A percentile compares a stretch with the other conserved stretches of the same genome.
Conservation (phyloP, 2,329 filamentous ascomycete species). For the Aspergillus luchuensis region DNA sequence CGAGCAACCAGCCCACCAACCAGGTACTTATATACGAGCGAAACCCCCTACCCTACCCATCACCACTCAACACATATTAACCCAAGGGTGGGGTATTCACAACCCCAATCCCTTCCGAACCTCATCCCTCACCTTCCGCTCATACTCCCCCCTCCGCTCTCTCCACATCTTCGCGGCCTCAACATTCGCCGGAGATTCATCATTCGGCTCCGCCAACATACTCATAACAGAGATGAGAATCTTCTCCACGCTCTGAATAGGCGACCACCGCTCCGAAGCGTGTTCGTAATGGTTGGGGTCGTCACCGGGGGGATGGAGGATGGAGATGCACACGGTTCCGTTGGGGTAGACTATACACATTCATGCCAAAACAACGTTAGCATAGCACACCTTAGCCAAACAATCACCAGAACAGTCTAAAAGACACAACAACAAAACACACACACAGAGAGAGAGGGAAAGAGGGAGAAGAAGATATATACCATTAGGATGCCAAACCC, state of each 20-base stretch:
- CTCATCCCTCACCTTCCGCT: slow-evolving; percentile 78
- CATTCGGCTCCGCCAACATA: slow-evolving; percentile 96
- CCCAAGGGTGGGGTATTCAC: slow-evolving; percentile 41
- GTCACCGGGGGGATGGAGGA: slow-evolving; percentile 92
- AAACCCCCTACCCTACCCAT: neutral
- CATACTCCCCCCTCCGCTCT: slow-evolving; percentile 79
- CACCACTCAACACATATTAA: neutral
- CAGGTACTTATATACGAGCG: neutral
- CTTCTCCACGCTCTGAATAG: slow-evolving; percentile 96
- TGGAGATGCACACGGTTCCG: slow-evolving; percentile 95
- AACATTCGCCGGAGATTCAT: slow-evolving; percentile 94
- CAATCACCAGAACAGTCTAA: no score
- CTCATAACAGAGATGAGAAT: slow-evolving; percentile 97
- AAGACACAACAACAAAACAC: neutral
- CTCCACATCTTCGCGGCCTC: slow-evolving; percentile 97
- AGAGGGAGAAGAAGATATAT: slow-evolving; percentile 25
- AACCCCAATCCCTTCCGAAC: slow-evolving; percentile 78
- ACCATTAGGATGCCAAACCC: slow-evolving; percentile 96
- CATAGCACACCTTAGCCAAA: neutral
- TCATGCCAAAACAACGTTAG: neutral
- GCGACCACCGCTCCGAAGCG: slow-evolving; percentile 92
- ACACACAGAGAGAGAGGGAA: neutral
- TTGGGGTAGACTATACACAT: slow-evolving; percentile 74
- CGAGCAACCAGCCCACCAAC: neutral
- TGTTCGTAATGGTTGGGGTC: slow-evolving; percentile 99